Evolutionary conservation across 164 flowering plant genomes (phyloP).

Genomic region (Dillenia suffruticosa): DNA sequence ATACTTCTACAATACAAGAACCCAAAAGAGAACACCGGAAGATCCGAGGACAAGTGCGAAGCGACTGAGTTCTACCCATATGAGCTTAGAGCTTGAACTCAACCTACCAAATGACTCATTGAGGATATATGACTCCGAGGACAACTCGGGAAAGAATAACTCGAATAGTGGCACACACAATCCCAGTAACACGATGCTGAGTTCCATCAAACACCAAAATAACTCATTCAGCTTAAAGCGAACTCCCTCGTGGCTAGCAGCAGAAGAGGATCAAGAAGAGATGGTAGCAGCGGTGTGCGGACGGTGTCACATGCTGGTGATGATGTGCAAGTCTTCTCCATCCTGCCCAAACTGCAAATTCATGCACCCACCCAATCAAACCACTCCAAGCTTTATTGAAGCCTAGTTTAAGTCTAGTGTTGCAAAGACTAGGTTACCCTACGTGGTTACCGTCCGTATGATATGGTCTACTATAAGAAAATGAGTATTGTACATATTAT

Average conservation of each 20-base stretch:
- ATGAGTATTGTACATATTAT: no score
- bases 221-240: conserved; percentile 6
- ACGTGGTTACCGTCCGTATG: no score
- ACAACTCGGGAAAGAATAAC: conserved; percentile 5
- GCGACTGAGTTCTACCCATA: conserved; percentile 19
- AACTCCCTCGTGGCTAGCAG: conserved; percentile 38
- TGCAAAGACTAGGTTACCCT: conserved; percentile 20
- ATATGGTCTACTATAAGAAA: no score
- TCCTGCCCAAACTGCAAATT: conserved; percentile 91
- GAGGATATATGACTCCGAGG: conserved; percentile 1
- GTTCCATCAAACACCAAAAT: not conserved
- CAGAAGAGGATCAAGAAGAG: conserved; percentile 44
- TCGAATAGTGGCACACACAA: not conserved
- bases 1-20: conserved; percentile 72
- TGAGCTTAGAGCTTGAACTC: conserved; percentile 81
- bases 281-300: conserved; percentile 84
- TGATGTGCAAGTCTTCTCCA: conserved; percentile 80
- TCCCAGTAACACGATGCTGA: conserved; percentile 4
- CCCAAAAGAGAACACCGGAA: conserved; percentile 47
- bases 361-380: conserved; percentile 57
- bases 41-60: conserved; percentile 55
- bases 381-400: conserved; percentile 29
- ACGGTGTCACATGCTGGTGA: conserved; percentile 83
- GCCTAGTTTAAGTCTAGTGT: conserved; percentile 36
- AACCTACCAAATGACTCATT: conserved; percentile 46